Base-by-base conservation (phyloP, 352 stramenopile species). In the Phytophthora sp. region DNA sequence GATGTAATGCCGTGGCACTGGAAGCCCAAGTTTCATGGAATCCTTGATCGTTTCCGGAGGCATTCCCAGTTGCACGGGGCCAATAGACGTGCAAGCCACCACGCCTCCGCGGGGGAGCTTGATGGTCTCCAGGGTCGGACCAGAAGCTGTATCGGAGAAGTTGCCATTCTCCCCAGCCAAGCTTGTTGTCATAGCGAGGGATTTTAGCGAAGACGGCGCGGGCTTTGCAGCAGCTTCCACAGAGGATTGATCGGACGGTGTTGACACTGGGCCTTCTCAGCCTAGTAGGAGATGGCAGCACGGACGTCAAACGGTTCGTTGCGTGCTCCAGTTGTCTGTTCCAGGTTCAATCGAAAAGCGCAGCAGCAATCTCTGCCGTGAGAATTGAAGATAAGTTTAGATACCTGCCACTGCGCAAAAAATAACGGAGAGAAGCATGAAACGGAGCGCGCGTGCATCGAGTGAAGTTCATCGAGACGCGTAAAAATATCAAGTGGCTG, bases 21-120 rank as follows among this genome's bases (percentile, higher is more conserved):
- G 77, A 10, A 98, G 78, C 3, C 95, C 95, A 13, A 98, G 76
- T 56, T 87, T 91, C 92, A 99, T 98, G 46, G 84, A 97, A 72
- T 99, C 96, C 66, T 99, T 99, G 84, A 99, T 99, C 12, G 95
- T 99, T 76, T 99, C 96, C 0, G 96, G 96, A 17, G 96, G 96
- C 66, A 99, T 98, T 53, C 96, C 96, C 43, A 98, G 82, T 58
- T 94, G 86, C 39, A 94, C 81, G 26, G 86, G 86, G 1, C 86
- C 87, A 34, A 95, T 87, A 49, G 77, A 88, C 4, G 87, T 96
- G 26, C 82, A 89, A 15, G 74, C 80, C 30, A 96, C 83, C 12
- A 89, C 77, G 27, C 87, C 87, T 11, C 87, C 87, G 26, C 84
- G 79, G 12, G 86, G 86, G 27, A 95, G 79, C 24, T 87, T 77